Percentiles rank a stretch among this genome's conserved stretches.
Conservation (phyloP, 1,284 basidiomycete genomes). For the Marasmius sp. region DNA sequence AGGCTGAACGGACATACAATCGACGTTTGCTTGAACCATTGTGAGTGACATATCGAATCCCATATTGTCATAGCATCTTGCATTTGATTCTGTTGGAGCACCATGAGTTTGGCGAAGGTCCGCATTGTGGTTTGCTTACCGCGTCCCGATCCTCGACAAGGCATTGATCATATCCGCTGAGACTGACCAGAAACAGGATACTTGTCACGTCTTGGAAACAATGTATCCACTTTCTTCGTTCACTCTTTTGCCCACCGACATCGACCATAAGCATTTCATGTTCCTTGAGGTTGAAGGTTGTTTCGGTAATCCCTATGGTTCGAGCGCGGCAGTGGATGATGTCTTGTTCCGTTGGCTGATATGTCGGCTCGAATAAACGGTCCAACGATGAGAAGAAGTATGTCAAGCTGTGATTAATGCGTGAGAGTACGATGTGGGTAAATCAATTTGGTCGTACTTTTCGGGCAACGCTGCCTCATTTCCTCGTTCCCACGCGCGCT, state of each 20-base stretch:
- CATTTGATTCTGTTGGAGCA: constrained; percentile 69
- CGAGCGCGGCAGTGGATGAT: constrained; percentile 77
- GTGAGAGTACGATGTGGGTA: not conserved
- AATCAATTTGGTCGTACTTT: constrained; percentile 46
- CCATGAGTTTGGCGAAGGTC: not conserved
- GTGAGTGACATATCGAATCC: constrained; percentile 79
- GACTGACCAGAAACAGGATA: constrained; percentile 73
- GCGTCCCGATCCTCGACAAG: constrained; percentile 82
- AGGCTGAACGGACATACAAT: constrained; percentile 46
- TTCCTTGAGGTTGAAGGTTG: constrained; percentile 65
- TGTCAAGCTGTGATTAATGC: constrained; percentile 32
- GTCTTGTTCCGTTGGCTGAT: constrained; percentile 68
- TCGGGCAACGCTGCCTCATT: constrained; percentile 78
- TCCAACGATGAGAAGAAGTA: constrained; percentile 71
- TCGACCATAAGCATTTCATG: constrained; percentile 74
- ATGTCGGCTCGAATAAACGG: constrained; percentile 62
- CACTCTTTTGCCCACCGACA: constrained; percentile 77
- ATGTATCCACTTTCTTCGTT: constrained; percentile 77
- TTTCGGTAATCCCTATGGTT: constrained; percentile 84
- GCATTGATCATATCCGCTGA: constrained; percentile 81
- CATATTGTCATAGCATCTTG: constrained; percentile 85
- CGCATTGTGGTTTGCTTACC: constrained; percentile 36
- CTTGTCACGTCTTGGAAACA: constrained; percentile 72
- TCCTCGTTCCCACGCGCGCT: constrained; percentile 59
- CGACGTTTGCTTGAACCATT: constrained; percentile 80